These are phyloP conservation scores for Penicillium daleae DNA, from an alignment of 495 filamentous ascomycete genomes.

Conservation along the genomic window DNA sequence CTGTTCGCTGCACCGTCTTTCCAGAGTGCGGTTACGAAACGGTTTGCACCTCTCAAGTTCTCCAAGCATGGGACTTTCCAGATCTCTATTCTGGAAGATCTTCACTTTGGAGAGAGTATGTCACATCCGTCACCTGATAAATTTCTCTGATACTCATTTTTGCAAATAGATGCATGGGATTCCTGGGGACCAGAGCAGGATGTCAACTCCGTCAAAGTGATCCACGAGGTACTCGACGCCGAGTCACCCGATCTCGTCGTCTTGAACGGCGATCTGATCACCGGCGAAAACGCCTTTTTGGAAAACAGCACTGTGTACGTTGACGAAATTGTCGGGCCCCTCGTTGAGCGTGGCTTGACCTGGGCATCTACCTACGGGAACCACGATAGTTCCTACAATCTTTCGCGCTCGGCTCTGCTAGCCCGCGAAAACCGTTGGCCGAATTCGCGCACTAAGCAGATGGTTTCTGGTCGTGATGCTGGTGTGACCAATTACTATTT, in stretches of 20 bases:
- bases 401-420: conserved; percentile 57
- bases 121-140: neutral
- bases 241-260: conserved; percentile 63
- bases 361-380: conserved; percentile 76
- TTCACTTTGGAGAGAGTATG: conserved; percentile 61
- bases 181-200: conserved; percentile 65
- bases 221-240: conserved; percentile 58
- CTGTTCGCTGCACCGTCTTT: conserved; percentile 3
- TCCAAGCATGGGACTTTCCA: conserved; percentile 12
- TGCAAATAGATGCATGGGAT: conserved; percentile 43
- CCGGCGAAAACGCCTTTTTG: conserved; percentile 64
- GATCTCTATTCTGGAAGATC: conserved; percentile 11
- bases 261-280: conserved; percentile 73
- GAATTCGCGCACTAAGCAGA: conserved; percentile 53
- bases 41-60: conserved; percentile 2
- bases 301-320: conserved; percentile 62
- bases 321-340: conserved; percentile 62
- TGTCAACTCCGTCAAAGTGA: conserved; percentile 58
- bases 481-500: conserved; percentile 72
- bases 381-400: conserved; percentile 66
- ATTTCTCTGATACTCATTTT: neutral
- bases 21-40: neutral
- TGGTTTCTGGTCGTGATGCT: conserved; percentile 41
- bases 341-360: conserved; percentile 53
- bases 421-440: conserved; percentile 53